Base-by-base conservation (phyloP, 345 rosid genomes). In the Gossypium herbaceum region DNA sequence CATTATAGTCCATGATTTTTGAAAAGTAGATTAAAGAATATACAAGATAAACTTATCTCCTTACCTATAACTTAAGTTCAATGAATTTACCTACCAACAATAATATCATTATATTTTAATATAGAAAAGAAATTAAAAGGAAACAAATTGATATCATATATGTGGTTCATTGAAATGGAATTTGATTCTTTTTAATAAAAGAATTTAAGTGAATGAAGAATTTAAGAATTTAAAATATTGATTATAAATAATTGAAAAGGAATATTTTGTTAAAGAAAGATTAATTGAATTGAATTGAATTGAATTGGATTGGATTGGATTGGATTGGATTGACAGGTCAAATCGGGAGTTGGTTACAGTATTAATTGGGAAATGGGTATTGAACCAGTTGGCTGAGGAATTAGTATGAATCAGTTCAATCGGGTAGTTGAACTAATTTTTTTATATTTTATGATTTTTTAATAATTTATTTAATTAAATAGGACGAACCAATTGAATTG, bases 391-490 rank as follows among this genome's bases (percentile, higher is more conserved):
- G 41, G 7, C 0, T 5, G 7, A 34, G 0, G 7, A 34, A 34
- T 34, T 34, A 5, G 1, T 34, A 4, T 34, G 41, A 34, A 34
- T 5, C 7, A 5, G 0, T 34, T 34, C 7, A 34, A 34, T 34
- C 1, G 39, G 0, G 6, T 34, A 1, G 0, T 34, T 34, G 7
- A 34, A 34, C 7, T 34, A 34, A 0, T 5, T 0, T 34, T 34
- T 34, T 34, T 34, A 4, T 1, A 34, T 34, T 34, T 34, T 34
- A 34, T 34, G 6, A 34, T 34, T 34, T 4, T 34, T 4, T 4
- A 34, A 34, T 34, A 34, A 34, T 5, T 34, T 34, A 34, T 34
- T 34, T 34, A 34, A 34, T 34, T 34, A 34, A 5, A 34, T 34
- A 1, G 7, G 1, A 34, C 7, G 7, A 34, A 34, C 1, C 1